Evolutionary conservation across 2,329 filamentous ascomycete species (phyloP), one percentile per base, ranked within the genome.

Genomic region (Pseudogymnoascus sp.): DNA sequence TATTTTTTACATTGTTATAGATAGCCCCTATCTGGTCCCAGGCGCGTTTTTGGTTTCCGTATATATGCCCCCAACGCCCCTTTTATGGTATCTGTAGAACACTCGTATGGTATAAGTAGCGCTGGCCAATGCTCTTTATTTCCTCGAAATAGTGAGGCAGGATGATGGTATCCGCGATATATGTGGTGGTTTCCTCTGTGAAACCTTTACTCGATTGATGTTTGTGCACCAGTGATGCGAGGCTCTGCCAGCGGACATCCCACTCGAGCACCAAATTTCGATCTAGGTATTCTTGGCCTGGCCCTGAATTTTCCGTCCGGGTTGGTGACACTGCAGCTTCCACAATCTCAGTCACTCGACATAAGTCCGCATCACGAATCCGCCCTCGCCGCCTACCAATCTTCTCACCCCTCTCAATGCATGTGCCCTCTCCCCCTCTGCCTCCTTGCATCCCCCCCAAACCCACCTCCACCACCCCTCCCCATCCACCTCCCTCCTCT

Each of bases 401-500:
- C 38, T 35, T 59, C 12, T 35, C 25, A 36, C 3, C 3, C 28
- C 25, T 14, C 62, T 61, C 62, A 25, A 36, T 62, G 42, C 30
- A 52, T 35, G 64, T 69, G 68, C 64, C 71, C 70, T 35, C 71
- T 60, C 42, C 70, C 67, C 8, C 62, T 39, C 19, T 55, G 38
- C 22, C 62, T 45, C 19, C 63, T 49, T 39, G 60, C 62, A 61
- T 69, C 63, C 19, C 71, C 67, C 62, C 70, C 61, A 36, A 68
- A 64, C 6, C 70, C 63, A 25, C 67, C 64, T 8, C 64, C 64
- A 36, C 64, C 64, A 36, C 70, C 70, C 41, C 45, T 52, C 2
- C 66, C 69, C 58, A 59, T 59, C 58, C 58, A 59, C 4, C 58
- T 38, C 49, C 67, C 75, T 61, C 69, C 68, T 36, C 72, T 58